Conservation (phyloP, 1,139 yeast species). For the Geotrichum carabidarum region DNA sequence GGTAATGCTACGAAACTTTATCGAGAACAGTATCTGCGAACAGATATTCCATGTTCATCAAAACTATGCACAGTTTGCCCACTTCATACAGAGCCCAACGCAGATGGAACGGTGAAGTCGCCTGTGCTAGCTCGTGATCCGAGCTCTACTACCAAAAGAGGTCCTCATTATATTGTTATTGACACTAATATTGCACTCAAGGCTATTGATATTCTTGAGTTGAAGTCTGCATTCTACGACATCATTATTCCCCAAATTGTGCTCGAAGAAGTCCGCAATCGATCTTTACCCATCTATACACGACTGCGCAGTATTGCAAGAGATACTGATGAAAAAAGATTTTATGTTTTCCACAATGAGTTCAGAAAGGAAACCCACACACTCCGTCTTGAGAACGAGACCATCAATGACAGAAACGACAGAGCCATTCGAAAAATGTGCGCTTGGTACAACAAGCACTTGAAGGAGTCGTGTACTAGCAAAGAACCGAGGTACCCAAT, state of each 20-base stretch:
- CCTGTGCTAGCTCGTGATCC: conserved; percentile 46
- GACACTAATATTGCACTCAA: conserved; percentile 87
- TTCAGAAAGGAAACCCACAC: conserved; percentile 69
- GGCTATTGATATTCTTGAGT: conserved; percentile 86
- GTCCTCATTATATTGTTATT: conserved; percentile 70
- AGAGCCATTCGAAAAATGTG: conserved; percentile 78
- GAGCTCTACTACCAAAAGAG: conserved; percentile 51
- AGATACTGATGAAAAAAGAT: conserved; percentile 70
- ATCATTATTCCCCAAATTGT: conserved; percentile 92
- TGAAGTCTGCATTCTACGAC: conserved; percentile 70
- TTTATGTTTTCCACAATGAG: conserved; percentile 90
- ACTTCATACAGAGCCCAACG: conserved; percentile 36
- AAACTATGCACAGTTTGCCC: conserved; percentile 59
- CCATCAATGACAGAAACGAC: conserved; percentile 87
- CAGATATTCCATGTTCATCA: conserved; percentile 89
- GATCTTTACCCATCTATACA: conserved; percentile 82
- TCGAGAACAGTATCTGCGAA: conserved; percentile 87
- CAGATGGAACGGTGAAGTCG: conserved; percentile 42
- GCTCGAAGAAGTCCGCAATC: conserved; percentile 83
- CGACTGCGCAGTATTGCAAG: conserved; percentile 73
- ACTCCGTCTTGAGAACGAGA: conserved; percentile 58
- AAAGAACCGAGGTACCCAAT: conserved; percentile 30
- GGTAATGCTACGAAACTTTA: conserved; percentile 90
- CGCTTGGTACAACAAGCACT: conserved; percentile 66
- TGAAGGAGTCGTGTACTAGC: conserved; percentile 36